These are phyloP conservation scores for Helminthosporium solani DNA, from an alignment of 2,329 filamentous ascomycete species.

Conservation along the genomic window DNA sequence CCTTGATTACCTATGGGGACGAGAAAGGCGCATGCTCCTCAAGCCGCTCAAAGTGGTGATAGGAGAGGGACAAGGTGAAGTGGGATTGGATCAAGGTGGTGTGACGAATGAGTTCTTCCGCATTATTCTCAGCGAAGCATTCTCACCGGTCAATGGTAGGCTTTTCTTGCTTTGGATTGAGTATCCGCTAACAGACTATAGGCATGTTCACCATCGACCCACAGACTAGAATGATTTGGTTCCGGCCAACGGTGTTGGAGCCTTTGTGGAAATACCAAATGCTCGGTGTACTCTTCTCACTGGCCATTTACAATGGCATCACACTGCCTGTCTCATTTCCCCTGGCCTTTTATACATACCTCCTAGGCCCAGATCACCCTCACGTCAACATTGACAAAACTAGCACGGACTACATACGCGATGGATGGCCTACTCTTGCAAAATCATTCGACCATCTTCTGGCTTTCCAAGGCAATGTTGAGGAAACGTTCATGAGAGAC, in stretches of 20 bases:
- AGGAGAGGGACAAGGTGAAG: constrained; percentile 76
- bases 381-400: constrained; percentile 39
- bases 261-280: constrained; percentile 89
- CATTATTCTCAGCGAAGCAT: constrained; percentile 74
- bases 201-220: constrained; percentile 77
- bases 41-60: constrained; percentile 86
- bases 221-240: constrained; percentile 80
- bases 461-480: constrained; percentile 76
- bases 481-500: constrained; percentile 77
- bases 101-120: constrained; percentile 97
- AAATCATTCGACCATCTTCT: constrained; percentile 72
- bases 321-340: constrained; percentile 91
- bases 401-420: constrained; percentile 70
- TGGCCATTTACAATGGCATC: constrained; percentile 90
- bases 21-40: constrained; percentile 77
- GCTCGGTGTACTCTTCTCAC: constrained; percentile 79
- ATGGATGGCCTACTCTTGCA: constrained; percentile 83
- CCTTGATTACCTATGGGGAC: constrained; percentile 86
- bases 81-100: constrained; percentile 89
- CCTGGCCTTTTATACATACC: constrained; percentile 75
- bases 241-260: constrained; percentile 77
- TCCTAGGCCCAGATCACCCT: constrained; percentile 68
- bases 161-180: not conserved
- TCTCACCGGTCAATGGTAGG: constrained; percentile 72
- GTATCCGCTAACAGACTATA: constrained; percentile 21